phyloP scores from a whole-genome alignment of 2,329 filamentous ascomycete species.

The Epichloe elymi region DNA sequence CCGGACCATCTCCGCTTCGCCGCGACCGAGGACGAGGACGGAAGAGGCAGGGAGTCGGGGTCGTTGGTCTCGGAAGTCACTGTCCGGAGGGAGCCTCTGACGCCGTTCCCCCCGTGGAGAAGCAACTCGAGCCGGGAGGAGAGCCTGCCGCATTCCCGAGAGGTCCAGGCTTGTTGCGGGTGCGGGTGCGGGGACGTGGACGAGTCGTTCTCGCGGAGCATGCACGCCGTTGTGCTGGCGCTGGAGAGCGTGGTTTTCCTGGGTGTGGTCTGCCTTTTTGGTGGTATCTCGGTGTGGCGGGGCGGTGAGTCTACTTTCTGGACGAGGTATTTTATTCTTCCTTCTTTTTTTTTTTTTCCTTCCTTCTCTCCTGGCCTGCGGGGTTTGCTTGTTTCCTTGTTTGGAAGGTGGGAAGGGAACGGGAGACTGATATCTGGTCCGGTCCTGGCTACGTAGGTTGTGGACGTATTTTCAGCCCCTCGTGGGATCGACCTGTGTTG shows the following conservation, averaged over 20 bases:
- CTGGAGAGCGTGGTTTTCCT: conserved; percentile 14
- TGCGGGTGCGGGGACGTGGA: too few species aligned
- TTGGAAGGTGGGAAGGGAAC: rapidly evolving
- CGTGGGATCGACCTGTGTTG: conserved; percentile 10
- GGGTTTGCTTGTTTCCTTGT: too few species aligned
- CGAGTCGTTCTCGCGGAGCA: not conserved
- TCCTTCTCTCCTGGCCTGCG: too few species aligned
- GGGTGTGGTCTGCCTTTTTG: conserved; percentile 13
- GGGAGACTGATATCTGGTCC: too few species aligned
- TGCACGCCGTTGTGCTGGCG: conserved; percentile 6
- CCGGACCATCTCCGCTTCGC: too few species aligned
- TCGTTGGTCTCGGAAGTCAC: not conserved
- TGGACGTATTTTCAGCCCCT: conserved; percentile 13
- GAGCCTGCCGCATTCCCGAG: too few species aligned
- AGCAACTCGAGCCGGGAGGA: conserved; percentile 2
- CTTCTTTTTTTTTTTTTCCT: not conserved
- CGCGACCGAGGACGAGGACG: too few species aligned
- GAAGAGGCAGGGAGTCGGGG: not conserved
- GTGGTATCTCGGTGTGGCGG: conserved; percentile 15
- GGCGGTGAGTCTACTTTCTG: conserved; percentile 13
- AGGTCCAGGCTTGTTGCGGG: too few species aligned
- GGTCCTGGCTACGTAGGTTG: conserved; percentile 10
- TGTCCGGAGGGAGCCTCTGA: conserved; percentile 10
- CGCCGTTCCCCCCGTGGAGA: conserved; percentile 16
- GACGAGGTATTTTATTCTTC: conserved; percentile 10